Evolutionary conservation across 257 asterid species (phyloP).

Genomic region (Scutellaria barbata): DNA sequence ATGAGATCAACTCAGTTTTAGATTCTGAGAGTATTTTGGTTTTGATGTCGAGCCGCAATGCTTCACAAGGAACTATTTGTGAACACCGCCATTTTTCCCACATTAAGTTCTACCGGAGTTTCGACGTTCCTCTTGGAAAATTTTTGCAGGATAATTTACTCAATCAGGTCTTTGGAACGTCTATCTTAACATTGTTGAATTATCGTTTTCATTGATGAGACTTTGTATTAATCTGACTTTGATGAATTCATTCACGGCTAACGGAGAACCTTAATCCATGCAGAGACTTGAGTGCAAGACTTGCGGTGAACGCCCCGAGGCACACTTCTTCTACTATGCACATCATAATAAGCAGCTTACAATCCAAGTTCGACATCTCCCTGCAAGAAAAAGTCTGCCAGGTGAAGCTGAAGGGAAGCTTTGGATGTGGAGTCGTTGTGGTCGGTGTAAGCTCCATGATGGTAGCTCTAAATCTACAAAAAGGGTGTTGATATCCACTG

Average conservation of each 20-base stretch:
- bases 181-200: constrained; percentile 21
- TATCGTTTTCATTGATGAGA: constrained; percentile 7
- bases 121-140: constrained; percentile 85
- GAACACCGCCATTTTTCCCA: constrained; percentile 85
- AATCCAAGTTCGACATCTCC: constrained; percentile 75
- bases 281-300: constrained; percentile 82
- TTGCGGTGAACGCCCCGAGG: constrained; percentile 72
- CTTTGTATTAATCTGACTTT: constrained; percentile 14
- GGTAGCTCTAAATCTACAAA: constrained; percentile 69
- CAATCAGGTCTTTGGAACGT: constrained; percentile 62
- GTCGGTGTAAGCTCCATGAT: constrained; percentile 61
- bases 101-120: constrained; percentile 83
- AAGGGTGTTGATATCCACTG: constrained; percentile 78
- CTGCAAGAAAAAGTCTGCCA: constrained; percentile 56
- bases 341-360: constrained; percentile 90
- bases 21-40: constrained; percentile 93
- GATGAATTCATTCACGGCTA: constrained; percentile 5
- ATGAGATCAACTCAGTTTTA: constrained; percentile 71
- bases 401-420: constrained; percentile 89
- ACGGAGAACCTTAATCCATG: constrained; percentile 29
- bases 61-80: constrained; percentile 71
- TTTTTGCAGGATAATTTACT: constrained; percentile 81
- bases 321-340: constrained; percentile 75
- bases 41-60: constrained; percentile 84
- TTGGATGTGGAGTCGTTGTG: constrained; percentile 99